Evolutionary conservation across 805 yeast genomes (phyloP).

Genomic region (Suhomyces sp.): DNA sequence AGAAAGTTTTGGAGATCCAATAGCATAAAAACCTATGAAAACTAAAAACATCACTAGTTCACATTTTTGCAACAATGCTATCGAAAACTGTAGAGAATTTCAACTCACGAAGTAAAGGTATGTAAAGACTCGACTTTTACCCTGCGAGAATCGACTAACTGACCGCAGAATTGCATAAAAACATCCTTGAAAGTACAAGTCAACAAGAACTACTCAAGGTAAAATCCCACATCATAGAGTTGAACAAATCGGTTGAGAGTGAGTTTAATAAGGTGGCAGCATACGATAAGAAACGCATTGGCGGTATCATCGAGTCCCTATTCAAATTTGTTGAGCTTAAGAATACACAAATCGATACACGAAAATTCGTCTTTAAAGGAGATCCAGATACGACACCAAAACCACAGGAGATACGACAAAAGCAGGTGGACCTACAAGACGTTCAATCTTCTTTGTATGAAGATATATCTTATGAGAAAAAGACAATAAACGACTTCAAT

Average conservation of each 20-base stretch:
- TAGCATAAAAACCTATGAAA: too few species aligned
- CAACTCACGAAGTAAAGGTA: constrained; percentile 4
- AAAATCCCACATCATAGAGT: constrained; percentile 9
- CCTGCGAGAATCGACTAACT: neutral
- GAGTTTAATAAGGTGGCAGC: constrained; percentile 6
- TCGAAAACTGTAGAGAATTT: too few species aligned
- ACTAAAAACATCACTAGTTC: too few species aligned
- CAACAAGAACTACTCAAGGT: constrained; percentile 1
- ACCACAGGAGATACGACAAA: too few species aligned
- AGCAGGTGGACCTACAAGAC: too few species aligned
- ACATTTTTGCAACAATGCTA: too few species aligned
- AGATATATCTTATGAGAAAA: too few species aligned
- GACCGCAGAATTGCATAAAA: constrained; percentile 6
- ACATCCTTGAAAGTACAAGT: constrained; percentile 9
- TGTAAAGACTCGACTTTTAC: neutral
- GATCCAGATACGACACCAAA: too few species aligned
- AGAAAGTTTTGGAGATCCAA: too few species aligned
- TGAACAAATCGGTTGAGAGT: constrained; percentile 11
- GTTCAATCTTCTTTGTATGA: too few species aligned
- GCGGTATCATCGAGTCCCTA: constrained; percentile 17
- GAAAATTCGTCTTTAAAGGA: constrained; percentile 29
- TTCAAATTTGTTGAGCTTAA: constrained; percentile 22
- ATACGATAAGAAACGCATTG: constrained; percentile 24
- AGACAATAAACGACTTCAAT: neutral
- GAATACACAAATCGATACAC: constrained; percentile 12